These are phyloP conservation scores for Pinus albicaulis DNA, from an alignment of 75 land plant species.

Conservation along the genomic window DNA sequence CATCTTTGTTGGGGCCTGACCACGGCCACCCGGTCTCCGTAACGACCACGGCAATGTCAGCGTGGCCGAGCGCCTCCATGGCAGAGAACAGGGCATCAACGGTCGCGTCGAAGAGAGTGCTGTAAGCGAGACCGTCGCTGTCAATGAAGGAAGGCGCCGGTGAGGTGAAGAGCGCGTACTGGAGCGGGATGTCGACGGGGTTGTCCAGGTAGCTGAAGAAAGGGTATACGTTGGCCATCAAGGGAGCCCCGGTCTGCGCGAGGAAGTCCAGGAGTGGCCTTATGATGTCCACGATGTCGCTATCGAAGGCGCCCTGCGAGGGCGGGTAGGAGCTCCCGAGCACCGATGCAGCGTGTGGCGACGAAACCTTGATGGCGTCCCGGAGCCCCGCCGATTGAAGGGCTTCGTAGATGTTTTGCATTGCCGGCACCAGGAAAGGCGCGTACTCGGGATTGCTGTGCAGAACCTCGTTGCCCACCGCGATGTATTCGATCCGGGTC, in stretches of 20 bases:
- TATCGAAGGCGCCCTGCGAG: conserved; percentile 46
- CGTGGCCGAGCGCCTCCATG: conserved; percentile 41
- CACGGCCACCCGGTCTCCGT: conserved; percentile 95
- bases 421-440: conserved; percentile 28
- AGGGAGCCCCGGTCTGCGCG: conserved; percentile 53
- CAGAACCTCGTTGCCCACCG: conserved; percentile 66
- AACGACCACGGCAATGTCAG: conserved; percentile 55
- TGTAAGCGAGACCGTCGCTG: conserved; percentile 39
- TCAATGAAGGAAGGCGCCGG: conserved; percentile 38
- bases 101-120: conserved; percentile 78
- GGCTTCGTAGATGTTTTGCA: conserved; percentile 68
- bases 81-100: conserved; percentile 69
- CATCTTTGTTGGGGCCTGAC: conserved; percentile 26
- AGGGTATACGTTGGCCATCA: conserved; percentile 83
- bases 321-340: conserved; percentile 71
- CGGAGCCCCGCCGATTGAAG: conserved; percentile 26
- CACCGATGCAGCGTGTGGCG: conserved; percentile 72
- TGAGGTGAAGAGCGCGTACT: conserved; percentile 66
- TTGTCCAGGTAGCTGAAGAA: conserved; percentile 77
- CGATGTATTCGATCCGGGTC: conserved; percentile 44
- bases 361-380: conserved; percentile 62
- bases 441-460: conserved; percentile 22
- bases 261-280: conserved; percentile 51
- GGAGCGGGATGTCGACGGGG: conserved; percentile 56
- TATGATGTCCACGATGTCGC: conserved; percentile 27